Base-by-base conservation (phyloP, 2,329 filamentous ascomycete genomes). In the Colletotrichum tropicicola region DNA sequence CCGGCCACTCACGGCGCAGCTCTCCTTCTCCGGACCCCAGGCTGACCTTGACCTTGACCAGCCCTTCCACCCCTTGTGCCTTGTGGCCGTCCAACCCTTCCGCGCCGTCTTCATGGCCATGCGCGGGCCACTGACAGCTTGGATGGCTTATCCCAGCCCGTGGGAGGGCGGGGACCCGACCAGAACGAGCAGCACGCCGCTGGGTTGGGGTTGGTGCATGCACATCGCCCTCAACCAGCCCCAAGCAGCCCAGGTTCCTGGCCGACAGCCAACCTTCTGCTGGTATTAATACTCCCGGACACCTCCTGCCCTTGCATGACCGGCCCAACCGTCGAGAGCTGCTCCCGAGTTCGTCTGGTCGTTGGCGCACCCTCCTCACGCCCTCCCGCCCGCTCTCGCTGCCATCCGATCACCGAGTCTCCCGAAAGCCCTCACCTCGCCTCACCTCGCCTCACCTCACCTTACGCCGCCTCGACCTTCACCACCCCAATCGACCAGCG, bases 1-100 rank as follows among this genome's bases (percentile, higher is more conserved):
- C 44, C 57, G 35, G 54, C 62, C 62, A 65, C 49, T 65, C 57
- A 65, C 23, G 37, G 62, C 58, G 37, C 44, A 25, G 44, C 49
- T 62, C 62, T 52, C 49, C 44, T 56, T 62, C 62, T 65, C 62
- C 62, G 37, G 60, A 63, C 54, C 60, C 60, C 60, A 59, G 39
- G 51, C 51, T 56, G 49, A 56, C 62, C 48, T 60, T n/a, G n/a
- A n/a, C n/a, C n/a, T n/a, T n/a, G n/a, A n/a, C n/a, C n/a, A n/a
- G 59, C 45, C 30, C 51, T 43, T 25, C 35, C 25, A 51, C 25
- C 19, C 55, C 45, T n/a, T n/a, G n/a, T n/a, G n/a, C n/a, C n/a
- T n/a, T n/a, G n/a, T n/a, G n/a, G n/a, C n/a, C n/a, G n/a, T n/a
- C n/a, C n/a, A n/a, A 15, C 13, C 32, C 32, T 35, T 12, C 32